phyloP scores from a whole-genome alignment of 2,329 filamentous ascomycete genomes.

The Diaporthe capsici region DNA sequence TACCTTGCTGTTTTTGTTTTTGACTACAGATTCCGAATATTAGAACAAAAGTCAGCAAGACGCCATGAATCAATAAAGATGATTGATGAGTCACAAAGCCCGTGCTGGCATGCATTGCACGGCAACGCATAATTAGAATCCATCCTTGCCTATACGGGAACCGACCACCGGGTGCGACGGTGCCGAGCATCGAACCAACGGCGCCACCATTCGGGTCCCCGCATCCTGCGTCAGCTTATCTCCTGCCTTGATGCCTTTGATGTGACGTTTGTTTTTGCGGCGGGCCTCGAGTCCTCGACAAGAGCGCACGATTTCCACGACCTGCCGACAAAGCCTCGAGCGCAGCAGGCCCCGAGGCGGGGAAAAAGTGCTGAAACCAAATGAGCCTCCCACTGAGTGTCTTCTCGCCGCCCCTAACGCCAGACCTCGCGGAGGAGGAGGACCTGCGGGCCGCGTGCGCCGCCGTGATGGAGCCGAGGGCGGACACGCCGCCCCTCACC shows the following conservation, averaged over 20 bases:
- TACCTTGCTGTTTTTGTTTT: conserved; percentile 12
- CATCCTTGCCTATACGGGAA: conserved; percentile 29
- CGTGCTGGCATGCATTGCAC: conserved; percentile 17
- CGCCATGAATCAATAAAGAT: conserved; percentile 25
- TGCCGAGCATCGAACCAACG: conserved; percentile 20
- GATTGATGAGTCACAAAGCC: conserved; percentile 15
- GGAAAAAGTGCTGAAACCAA: neutral
- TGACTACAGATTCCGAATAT: conserved; percentile 18
- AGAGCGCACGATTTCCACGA: neutral
- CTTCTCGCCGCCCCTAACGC: conserved; percentile 4
- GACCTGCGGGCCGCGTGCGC: conserved; percentile 20
- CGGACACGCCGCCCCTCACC: conserved; percentile 37
- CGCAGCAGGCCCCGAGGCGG: neutral
- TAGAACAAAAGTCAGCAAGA: conserved; percentile 23
- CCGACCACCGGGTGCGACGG: conserved; percentile 16
- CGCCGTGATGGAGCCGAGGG: conserved; percentile 3
- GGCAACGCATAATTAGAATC: conserved; percentile 15
- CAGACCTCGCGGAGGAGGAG: neutral
- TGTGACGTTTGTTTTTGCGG: neutral
- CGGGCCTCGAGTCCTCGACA: neutral
- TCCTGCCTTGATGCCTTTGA: neutral
- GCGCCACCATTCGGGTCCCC: conserved; percentile 2
- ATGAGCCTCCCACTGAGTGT: conserved; percentile 26
- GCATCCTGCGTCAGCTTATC: conserved; percentile 29
- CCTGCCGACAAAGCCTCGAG: neutral